phyloP scores from a whole-genome alignment of 2,329 filamentous ascomycete genomes.

The Whalleya microplaca region DNA sequence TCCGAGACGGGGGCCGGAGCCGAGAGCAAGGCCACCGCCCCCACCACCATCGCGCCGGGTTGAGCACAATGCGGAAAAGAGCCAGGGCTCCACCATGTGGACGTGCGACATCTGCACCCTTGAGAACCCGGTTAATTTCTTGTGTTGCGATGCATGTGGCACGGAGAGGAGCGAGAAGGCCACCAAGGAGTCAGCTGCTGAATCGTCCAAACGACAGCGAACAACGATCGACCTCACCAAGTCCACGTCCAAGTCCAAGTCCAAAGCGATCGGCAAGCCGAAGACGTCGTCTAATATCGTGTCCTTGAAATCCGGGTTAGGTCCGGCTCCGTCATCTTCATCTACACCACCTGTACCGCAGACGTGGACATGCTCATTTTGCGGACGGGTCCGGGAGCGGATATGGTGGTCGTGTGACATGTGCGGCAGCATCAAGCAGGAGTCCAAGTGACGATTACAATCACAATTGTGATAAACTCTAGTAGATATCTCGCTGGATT shows the following conservation, averaged over 20 bases:
- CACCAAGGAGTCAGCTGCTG: slow-evolving; percentile 23
- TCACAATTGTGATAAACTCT: slow-evolving; percentile 2
- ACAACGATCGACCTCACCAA: slow-evolving; percentile 31
- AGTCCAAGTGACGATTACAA: slow-evolving; percentile 19
- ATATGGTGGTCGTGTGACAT: slow-evolving; percentile 61
- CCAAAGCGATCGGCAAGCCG: slow-evolving; percentile 8
- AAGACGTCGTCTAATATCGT: slow-evolving; percentile 13
- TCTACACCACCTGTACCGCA: slow-evolving; percentile 26
- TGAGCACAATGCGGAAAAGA: background rate
- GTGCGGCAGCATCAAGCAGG: slow-evolving; percentile 56
- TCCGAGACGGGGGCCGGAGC: slow-evolving; percentile 5
- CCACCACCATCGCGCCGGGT: background rate
- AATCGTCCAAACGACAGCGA: slow-evolving; percentile 26
- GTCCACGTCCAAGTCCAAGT: too few relatives aligned
- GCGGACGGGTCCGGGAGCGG: slow-evolving; percentile 54
- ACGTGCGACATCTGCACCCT: slow-evolving; percentile 60
- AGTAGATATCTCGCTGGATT: too few relatives aligned
- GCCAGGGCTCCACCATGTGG: slow-evolving; percentile 45
- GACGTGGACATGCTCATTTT: slow-evolving; percentile 57
- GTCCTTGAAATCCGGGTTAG: slow-evolving; percentile 14
- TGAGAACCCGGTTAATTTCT: slow-evolving; percentile 53
- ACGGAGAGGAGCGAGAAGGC: slow-evolving; percentile 44
- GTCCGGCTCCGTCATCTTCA: slow-evolving; percentile 19
- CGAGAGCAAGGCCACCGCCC: background rate
- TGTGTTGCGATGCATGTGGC: slow-evolving; percentile 62